Conservation (phyloP, 331 rosid genomes). For the Phaseolus coccineus region DNA sequence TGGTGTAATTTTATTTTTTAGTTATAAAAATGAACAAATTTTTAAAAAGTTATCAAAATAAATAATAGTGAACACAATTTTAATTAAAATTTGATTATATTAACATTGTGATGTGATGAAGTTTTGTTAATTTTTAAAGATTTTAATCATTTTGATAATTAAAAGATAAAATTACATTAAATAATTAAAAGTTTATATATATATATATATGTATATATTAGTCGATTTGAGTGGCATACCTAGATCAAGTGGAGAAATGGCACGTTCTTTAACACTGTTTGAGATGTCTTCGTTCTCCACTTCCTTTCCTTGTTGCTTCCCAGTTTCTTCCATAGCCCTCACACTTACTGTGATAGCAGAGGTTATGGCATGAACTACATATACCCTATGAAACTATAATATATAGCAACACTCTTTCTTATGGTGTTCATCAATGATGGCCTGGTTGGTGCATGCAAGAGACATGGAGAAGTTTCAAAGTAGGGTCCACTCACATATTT, state of each 20-base stretch:
- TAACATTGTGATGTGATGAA: no score
- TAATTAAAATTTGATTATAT: no score
- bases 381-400: background rate
- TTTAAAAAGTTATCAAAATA: no score
- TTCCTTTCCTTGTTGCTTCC: conserved; percentile 9
- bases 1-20: no score
- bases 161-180: no score
- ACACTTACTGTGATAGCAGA: background rate
- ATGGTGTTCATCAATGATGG: background rate
- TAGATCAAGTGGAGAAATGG: conserved; percentile 40
- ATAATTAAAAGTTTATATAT: no score
- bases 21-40: no score
- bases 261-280: background rate
- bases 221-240: background rate
- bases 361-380: background rate
- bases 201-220: no score
- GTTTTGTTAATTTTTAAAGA: no score
- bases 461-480: background rate
- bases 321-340: conserved; percentile 20
- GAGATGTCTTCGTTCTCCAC: conserved; percentile 9
- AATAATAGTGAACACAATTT: no score
- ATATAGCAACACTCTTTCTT: background rate
- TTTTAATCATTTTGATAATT: no score
- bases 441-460: conserved; percentile 28
- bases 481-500: conserved; percentile 12